Conservation (phyloP, 1,284 basidiomycete species). For the Tilletiopsis washingtonensis region DNA sequence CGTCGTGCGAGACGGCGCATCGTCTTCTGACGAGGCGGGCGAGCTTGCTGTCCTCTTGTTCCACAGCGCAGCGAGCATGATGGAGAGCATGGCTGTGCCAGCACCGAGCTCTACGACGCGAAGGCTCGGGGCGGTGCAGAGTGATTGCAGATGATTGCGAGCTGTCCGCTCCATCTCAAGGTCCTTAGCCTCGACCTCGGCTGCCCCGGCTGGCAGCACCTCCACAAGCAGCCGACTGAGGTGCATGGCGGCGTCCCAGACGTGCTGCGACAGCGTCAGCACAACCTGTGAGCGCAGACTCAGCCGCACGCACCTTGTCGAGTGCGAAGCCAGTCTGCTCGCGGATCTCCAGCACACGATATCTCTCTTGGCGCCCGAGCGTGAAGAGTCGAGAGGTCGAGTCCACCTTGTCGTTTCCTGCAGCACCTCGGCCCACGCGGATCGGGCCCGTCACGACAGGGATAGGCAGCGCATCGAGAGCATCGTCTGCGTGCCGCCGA, state of each 20-base stretch:
- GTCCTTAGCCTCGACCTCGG: background rate
- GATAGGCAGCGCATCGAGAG: no score
- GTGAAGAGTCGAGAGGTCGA: no score
- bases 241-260: conserved; percentile 11
- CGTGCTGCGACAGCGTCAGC: conserved; percentile 1
- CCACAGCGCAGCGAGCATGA: background rate
- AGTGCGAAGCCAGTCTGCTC: conserved; percentile 10
- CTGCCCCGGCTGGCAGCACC: background rate
- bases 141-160: no score
- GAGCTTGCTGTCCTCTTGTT: no score
- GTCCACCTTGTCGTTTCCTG: no score
- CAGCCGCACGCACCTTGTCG: conserved; percentile 6
- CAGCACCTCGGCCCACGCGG: no score
- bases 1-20: background rate
- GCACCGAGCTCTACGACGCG: conserved; percentile 3
- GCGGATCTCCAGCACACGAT: no score
- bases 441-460: no score
- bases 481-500: no score
- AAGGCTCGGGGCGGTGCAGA: background rate
- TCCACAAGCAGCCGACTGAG: conserved; percentile 1
- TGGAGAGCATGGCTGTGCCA: conserved; percentile 5
- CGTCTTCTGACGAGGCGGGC: background rate
- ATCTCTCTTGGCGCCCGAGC: no score
- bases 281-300: background rate
- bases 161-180: no score